Percentiles rank a stretch among this genome's conserved stretches.
Evolutionary conservation across 345 rosid species (phyloP).

Genomic region (Kandelia obovata): DNA sequence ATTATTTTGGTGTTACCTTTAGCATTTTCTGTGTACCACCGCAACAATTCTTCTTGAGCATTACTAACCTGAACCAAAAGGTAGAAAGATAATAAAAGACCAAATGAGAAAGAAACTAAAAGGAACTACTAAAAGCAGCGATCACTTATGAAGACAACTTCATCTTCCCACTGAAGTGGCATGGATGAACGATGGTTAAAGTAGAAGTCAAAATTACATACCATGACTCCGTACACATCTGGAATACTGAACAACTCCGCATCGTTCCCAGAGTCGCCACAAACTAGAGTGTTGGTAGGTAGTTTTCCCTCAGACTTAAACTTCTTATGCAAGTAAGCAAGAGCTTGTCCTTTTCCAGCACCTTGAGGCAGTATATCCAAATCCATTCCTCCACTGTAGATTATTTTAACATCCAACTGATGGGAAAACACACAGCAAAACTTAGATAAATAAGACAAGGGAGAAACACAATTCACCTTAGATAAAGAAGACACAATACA

Average conservation of each 20-base stretch:
- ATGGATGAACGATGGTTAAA: background rate
- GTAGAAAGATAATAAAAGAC: background rate
- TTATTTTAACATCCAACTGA: constrained; percentile 90
- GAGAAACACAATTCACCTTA: background rate
- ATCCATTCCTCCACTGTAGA: constrained; percentile 95
- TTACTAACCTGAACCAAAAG: constrained; percentile 61
- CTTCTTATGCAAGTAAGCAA: constrained; percentile 75
- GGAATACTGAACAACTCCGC: constrained; percentile 94
- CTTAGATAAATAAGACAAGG: background rate
- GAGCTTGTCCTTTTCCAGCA: constrained; percentile 99
- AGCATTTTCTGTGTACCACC: constrained; percentile 87
- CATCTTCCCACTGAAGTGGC: background rate
- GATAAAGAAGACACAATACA: background rate
- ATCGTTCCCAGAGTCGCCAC: constrained; percentile 99
- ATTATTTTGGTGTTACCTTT: constrained; percentile 71
- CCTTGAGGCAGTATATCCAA: constrained; percentile 91
- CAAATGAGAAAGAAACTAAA: background rate
- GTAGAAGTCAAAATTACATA: constrained; percentile 28
- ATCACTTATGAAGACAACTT: constrained; percentile 4
- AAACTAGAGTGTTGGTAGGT: constrained; percentile 82
- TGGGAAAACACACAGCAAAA: background rate
- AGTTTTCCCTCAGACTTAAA: constrained; percentile 63
- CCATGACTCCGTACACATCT: constrained; percentile 91
- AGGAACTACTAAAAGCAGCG: background rate
- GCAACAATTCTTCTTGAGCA: constrained; percentile 97